Evolutionary conservation across 257 asterid species (phyloP), one percentile per base, ranked within the genome.

Genomic region (Gentiana dahurica): DNA sequence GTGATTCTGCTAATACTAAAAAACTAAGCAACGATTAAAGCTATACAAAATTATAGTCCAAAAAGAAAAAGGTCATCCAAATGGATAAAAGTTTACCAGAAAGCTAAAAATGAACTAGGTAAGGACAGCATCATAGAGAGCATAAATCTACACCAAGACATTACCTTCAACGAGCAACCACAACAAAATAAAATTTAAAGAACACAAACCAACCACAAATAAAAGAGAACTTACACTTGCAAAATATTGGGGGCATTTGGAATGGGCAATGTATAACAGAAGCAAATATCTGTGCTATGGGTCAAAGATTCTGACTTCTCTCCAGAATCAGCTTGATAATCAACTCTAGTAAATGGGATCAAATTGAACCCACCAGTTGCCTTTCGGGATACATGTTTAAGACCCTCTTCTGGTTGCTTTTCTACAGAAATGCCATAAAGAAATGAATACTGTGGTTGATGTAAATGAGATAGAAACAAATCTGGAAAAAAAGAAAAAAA

Each of bases 331-430:
- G 57, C 51, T 12, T 66, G 35, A 12, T 68, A 73, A 49, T 71
- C 72, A 57, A 74, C 73, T 59, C 63, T 15, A 46, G 59, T 64
- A 61, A 59, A 79, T 8, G 96, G 82, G 54, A 90, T 75, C 79
- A 90, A 71, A 75, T 75, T 75, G 80, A 90, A 90, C 55, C 97
- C 96, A 1, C 39, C 57, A 53, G 64, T 77, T 8, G 89, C 63
- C 71, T 75, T 81, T 58, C 98, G 77, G 9, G 98, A 82, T 50
- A 90, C 67, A 57, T 47, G 64, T 36, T 77, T 73, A 71, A 84
- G 74, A 71, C 58, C 65, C 76, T 48, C 46, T 15, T 76, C 87
- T 41, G 70, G 55, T 51, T 75, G 65, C 45, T 58, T 69, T 49
- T 82, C 93, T 80, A 82, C 75, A 57, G 24, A 24, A 24, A 24